Percentiles rank a stretch among this genome's conserved stretches.
Conservation (phyloP, 345 rosid species). For the Citrus mangshanensis region DNA sequence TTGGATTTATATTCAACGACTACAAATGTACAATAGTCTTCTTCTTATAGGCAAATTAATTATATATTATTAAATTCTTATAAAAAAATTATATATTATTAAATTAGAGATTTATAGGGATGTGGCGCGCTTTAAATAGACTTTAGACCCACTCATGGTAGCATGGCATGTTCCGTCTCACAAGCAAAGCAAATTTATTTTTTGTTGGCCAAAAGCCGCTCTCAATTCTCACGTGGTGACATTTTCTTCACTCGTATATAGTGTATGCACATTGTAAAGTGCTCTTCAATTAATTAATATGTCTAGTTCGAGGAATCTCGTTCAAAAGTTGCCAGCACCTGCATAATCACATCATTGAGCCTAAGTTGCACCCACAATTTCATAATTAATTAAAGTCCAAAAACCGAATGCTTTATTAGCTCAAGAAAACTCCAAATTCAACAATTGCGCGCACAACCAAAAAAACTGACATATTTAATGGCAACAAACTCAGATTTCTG, state of each 20-base stretch:
- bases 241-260: neutral
- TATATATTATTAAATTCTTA: neutral
- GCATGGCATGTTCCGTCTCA: neutral
- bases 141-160: neutral
- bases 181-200: neutral
- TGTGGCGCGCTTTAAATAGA: neutral
- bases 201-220: neutral
- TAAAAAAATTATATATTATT: neutral
- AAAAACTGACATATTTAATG: neutral
- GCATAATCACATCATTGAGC: neutral
- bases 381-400: neutral
- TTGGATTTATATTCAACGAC: neutral
- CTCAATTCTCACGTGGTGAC: neutral
- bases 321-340: neutral
- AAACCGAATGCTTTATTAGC: neutral
- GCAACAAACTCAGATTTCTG: neutral
- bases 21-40: neutral
- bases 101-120: neutral
- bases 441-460: neutral
- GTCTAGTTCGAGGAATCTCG: neutral
- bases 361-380: neutral
- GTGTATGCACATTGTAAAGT: neutral
- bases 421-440: neutral
- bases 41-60: neutral
- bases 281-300: neutral